Percentiles rank a stretch among this genome's conserved stretches.
These are phyloP conservation scores for Diutina pseudorugosa DNA, from an alignment of 1,139 yeast species.

Conservation along the genomic window DNA sequence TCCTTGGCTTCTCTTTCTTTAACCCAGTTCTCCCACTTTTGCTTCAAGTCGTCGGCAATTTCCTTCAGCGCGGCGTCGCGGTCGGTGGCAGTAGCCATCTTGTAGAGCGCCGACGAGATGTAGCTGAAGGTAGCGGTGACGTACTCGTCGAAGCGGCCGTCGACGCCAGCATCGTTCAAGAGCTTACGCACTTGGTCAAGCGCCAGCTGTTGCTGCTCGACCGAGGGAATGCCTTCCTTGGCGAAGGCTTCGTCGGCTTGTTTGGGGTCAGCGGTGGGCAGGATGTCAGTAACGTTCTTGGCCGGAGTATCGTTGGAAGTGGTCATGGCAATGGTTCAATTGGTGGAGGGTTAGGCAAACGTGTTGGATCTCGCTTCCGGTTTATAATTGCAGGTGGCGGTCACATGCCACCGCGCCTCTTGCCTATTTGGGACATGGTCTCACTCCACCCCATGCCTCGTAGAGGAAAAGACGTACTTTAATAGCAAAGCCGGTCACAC, in stretches of 20 bases:
- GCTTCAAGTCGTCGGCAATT: constrained; percentile 25
- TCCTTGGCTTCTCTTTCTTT: constrained; percentile 5
- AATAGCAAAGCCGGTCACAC: neutral
- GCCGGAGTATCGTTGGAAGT: neutral
- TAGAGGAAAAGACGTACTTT: neutral
- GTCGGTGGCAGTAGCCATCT: constrained; percentile 21
- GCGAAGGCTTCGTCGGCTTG: neutral
- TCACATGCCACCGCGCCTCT: neutral
- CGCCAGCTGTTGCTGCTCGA: constrained; percentile 12
- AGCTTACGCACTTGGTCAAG: constrained; percentile 10
- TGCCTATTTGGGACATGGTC: neutral
- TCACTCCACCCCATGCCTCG: neutral
- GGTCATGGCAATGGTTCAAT: neutral
- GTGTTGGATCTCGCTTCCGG: neutral
- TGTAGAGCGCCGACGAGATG: constrained; percentile 16
- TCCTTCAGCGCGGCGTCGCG: constrained; percentile 25
- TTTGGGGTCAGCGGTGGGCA: neutral
- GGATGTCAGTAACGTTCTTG: neutral
- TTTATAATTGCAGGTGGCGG: neutral
- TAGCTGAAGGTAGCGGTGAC: constrained; percentile 20
- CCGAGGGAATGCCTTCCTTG: constrained; percentile 7
- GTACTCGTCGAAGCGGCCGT: constrained; percentile 18
- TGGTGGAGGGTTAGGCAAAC: neutral
- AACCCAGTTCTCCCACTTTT: constrained; percentile 20
- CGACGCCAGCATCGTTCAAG: constrained; percentile 19